A percentile compares a stretch with the other conserved stretches of the same genome.
Conservation (phyloP, 1,284 basidiomycete species). For the Gomphus sp. region DNA sequence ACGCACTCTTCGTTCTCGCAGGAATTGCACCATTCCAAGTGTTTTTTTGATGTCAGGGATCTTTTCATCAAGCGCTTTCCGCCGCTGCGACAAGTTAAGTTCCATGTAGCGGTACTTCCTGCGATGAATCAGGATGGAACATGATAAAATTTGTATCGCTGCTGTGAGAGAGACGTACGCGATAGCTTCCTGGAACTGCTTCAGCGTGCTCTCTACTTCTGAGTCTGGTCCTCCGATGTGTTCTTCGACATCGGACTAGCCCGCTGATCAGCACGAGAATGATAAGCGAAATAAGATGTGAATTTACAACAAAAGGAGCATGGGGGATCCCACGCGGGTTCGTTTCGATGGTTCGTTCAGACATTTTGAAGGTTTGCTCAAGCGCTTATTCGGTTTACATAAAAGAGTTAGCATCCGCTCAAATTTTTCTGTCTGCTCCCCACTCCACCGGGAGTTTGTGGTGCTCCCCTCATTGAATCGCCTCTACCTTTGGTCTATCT, state of each 20-base stretch:
- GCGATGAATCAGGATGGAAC: conserved; percentile 22
- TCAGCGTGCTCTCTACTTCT: conserved; percentile 73
- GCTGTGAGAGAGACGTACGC: conserved; percentile 52
- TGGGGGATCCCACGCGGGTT: conserved; percentile 91
- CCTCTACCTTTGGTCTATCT: no score
- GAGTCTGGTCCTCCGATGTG: conserved; percentile 78
- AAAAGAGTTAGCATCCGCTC: conserved; percentile 2
- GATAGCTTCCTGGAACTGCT: conserved; percentile 85
- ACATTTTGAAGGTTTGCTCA: conserved; percentile 26
- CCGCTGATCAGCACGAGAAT: not conserved
- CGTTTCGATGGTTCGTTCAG: conserved; percentile 34
- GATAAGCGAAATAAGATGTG: not conserved
- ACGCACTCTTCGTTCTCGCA: conserved; percentile 64
- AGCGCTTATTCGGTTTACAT: not conserved
- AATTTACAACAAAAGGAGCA: conserved; percentile 88
- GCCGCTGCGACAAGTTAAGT: conserved; percentile 71
- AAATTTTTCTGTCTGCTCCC: not conserved
- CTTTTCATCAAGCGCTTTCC: conserved; percentile 81
- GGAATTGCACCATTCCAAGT: conserved; percentile 78
- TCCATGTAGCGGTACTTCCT: conserved; percentile 99
- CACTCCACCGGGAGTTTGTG: no score
- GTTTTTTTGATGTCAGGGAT: conserved; percentile 97
- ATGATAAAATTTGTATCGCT: conserved; percentile 2
- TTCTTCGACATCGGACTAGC: conserved; percentile 76
- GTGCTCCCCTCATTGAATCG: no score